Percentiles rank a stretch among this genome's conserved stretches.
Evolutionary conservation across 108 stramenopile species (phyloP).

Genomic region (Heterococcus sp.): DNA sequence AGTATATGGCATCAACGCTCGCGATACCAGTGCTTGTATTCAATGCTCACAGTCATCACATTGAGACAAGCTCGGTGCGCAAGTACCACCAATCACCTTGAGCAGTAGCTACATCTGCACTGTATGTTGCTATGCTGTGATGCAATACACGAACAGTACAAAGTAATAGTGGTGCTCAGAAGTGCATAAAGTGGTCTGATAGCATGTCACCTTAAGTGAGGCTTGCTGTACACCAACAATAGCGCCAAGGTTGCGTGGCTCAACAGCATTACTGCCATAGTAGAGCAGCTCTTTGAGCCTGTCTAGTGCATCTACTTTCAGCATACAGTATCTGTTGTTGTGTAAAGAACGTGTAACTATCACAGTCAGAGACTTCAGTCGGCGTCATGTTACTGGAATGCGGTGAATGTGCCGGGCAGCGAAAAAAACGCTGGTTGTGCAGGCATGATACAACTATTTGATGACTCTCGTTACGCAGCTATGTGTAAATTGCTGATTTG

Average conservation of each 20-base stretch:
- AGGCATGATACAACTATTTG: background rate
- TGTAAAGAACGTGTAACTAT: background rate
- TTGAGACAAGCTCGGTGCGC: too few relatives aligned
- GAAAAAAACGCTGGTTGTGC: background rate
- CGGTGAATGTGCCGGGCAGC: background rate
- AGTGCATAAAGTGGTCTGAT: background rate
- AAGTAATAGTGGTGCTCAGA: too few relatives aligned
- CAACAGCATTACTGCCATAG: conserved; percentile 20
- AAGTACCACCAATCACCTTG: background rate
- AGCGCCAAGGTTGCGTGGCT: conserved; percentile 32
- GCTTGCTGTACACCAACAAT: conserved; percentile 56
- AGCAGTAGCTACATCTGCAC: background rate
- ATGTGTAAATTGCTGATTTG: too few relatives aligned
- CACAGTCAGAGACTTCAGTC: background rate
- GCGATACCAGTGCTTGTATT: background rate
- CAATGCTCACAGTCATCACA: background rate
- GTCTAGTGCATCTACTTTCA: conserved; percentile 29
- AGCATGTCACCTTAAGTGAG: conserved; percentile 42
- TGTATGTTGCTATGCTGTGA: background rate
- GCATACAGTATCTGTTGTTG: conserved; percentile 7
- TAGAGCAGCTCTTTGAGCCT: conserved; percentile 36
- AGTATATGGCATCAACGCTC: background rate
- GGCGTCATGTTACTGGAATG: background rate
- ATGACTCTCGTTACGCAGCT: too few relatives aligned
- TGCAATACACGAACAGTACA: background rate